phyloP scores from a whole-genome alignment of 495 filamentous ascomycete genomes.

The Penicillium flavigenum region DNA sequence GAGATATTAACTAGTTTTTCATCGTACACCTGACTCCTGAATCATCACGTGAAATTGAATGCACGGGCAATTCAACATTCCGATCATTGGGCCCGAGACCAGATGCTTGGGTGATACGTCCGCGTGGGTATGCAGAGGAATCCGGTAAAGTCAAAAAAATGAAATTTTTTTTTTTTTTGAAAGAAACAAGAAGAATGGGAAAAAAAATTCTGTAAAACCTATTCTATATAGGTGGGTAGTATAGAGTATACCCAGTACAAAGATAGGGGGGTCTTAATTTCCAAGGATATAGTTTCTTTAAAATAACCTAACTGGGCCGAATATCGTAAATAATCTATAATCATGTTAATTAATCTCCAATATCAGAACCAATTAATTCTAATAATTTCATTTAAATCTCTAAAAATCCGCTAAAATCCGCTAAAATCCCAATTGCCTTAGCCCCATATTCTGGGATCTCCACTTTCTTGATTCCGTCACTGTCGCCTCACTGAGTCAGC shows the following conservation, averaged over 20 bases:
- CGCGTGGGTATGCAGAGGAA: conserved; percentile 2
- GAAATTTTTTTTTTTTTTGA: too few species aligned
- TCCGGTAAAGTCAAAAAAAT: background rate
- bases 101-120: background rate
- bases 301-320: too few species aligned
- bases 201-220: background rate
- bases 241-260: background rate
- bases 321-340: too few species aligned
- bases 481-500: conserved; percentile 30
- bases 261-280: background rate
- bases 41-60: conserved; percentile 1
- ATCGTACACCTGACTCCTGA: background rate
- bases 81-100: conserved; percentile 21
- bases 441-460: conserved; percentile 22
- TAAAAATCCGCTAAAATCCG: background rate
- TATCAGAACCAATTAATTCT: background rate
- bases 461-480: conserved; percentile 32
- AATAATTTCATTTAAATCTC: background rate
- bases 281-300: background rate
- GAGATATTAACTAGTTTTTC: too few species aligned
- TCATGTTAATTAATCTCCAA: too few species aligned
- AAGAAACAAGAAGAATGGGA: background rate
- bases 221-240: background rate
- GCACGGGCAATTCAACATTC: conserved; percentile 9
- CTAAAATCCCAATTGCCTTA: conserved; percentile 4